phyloP scores from a whole-genome alignment of 768 basidiomycete species.

The Astraeus odoratus region DNA sequence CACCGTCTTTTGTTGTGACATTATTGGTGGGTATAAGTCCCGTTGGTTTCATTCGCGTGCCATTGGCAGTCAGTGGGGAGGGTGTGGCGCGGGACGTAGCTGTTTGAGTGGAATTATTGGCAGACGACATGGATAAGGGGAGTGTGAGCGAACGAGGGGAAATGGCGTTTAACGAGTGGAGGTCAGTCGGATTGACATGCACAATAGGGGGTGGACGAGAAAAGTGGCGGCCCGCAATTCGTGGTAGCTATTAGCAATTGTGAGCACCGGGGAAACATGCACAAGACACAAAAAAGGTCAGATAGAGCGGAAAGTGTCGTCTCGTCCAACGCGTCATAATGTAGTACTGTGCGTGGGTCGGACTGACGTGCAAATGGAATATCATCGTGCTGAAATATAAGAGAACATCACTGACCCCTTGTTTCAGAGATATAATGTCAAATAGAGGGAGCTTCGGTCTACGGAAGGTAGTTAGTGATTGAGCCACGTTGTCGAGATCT shows the following conservation, averaged over 20 bases:
- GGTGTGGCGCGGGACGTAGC: constrained; percentile 23
- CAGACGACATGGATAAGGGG: constrained; percentile 23
- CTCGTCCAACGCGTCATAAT: constrained; percentile 26
- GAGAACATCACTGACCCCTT: constrained; percentile 13
- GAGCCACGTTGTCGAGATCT: background rate
- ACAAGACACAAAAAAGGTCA: constrained; percentile 25
- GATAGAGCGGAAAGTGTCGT: constrained; percentile 37
- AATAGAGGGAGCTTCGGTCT: too few species aligned
- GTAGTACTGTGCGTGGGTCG: constrained; percentile 29
- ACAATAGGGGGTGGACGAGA: background rate
- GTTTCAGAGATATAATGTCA: background rate
- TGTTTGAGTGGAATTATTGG: constrained; percentile 24
- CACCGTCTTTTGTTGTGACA: constrained; percentile 69
- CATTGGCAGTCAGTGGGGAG: constrained; percentile 24
- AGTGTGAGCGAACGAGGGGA: too few species aligned
- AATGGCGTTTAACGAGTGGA: constrained; percentile 21
- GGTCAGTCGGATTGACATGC: constrained; percentile 15
- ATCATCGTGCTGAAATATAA: constrained; percentile 32
- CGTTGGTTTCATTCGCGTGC: constrained; percentile 34
- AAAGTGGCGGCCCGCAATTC: background rate
- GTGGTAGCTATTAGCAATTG: constrained; percentile 2
- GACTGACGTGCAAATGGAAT: constrained; percentile 63
- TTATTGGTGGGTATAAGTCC: constrained; percentile 74
- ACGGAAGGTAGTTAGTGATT: too few species aligned
- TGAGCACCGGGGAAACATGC: constrained; percentile 4